phyloP scores from a whole-genome alignment of 2,329 filamentous ascomycete species.

The Colletotrichum agaves region DNA sequence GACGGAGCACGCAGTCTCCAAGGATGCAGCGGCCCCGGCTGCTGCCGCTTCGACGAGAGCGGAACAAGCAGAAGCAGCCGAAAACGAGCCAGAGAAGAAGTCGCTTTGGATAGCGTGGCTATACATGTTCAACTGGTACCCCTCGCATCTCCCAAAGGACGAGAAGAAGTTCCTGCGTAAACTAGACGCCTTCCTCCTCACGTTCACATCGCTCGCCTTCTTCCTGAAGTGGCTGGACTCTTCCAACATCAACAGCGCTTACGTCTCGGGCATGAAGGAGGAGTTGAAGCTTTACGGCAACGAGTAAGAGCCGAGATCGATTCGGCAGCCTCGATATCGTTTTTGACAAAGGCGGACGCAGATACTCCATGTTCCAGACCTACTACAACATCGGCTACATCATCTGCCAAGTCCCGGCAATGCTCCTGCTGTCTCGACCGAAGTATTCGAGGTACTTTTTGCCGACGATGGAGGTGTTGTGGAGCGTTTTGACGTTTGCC shows the following conservation, averaged over 20 bases:
- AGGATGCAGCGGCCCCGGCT: conserved; percentile 24
- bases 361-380: conserved; percentile 34
- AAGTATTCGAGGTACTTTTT: conserved; percentile 40
- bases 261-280: conserved; percentile 53
- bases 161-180: conserved; percentile 39
- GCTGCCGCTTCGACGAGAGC: conserved; percentile 61
- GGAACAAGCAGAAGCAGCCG: conserved; percentile 52
- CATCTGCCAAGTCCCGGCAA: conserved; percentile 36
- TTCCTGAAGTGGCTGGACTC: conserved; percentile 47
- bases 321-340: background rate
- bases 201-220: conserved; percentile 36
- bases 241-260: conserved; percentile 50
- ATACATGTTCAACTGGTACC: conserved; percentile 44
- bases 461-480: conserved; percentile 39
- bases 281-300: conserved; percentile 47
- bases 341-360: background rate
- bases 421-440: conserved; percentile 35
- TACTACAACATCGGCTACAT: conserved; percentile 39
- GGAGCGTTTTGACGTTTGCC: conserved; percentile 41
- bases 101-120: conserved; percentile 39
- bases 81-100: conserved; percentile 31
- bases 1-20: conserved; percentile 4
- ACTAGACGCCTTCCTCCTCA: conserved; percentile 41
- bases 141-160: conserved; percentile 39
- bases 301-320: conserved; percentile 38